A percentile compares a stretch with the other conserved stretches of the same genome.
These are phyloP conservation scores for Endoconidiophora laricicola DNA, from an alignment of 2,329 filamentous ascomycete genomes.

Conservation along the genomic window DNA sequence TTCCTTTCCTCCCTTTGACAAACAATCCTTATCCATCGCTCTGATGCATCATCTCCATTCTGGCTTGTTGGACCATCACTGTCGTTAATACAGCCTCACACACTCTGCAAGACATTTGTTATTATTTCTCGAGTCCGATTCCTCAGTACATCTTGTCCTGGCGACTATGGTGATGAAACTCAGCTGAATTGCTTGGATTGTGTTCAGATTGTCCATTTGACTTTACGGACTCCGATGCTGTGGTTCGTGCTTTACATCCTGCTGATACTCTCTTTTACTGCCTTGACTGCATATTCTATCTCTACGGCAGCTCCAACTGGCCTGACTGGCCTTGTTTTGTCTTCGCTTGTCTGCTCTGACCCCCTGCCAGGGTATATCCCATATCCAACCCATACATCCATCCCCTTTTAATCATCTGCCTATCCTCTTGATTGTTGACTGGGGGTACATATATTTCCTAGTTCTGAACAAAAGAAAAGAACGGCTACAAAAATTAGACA, in stretches of 20 bases:
- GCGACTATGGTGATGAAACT: background rate
- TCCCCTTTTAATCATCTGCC: conserved; percentile 5
- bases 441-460: conserved; percentile 16
- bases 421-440: conserved; percentile 14
- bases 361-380: conserved; percentile 6
- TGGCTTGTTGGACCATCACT: background rate
- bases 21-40: too few species aligned
- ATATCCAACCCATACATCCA: conserved; percentile 8
- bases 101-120: background rate
- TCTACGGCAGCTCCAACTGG: background rate
- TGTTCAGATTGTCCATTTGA: conserved; percentile 1
- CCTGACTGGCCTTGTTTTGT: background rate
- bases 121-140: background rate
- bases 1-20: too few species aligned
- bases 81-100: background rate
- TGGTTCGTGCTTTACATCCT: conserved; percentile 13
- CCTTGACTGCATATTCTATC: conserved; percentile 9
- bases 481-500: too few species aligned
- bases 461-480: conserved; percentile 14
- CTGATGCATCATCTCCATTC: background rate
- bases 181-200: background rate
- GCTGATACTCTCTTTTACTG: conserved; percentile 15
- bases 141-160: background rate
- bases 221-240: conserved; percentile 3
- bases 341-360: conserved; percentile 3